These are phyloP conservation scores for Daldinia bambusicola DNA, from an alignment of 495 filamentous ascomycete genomes.

Conservation along the genomic window DNA sequence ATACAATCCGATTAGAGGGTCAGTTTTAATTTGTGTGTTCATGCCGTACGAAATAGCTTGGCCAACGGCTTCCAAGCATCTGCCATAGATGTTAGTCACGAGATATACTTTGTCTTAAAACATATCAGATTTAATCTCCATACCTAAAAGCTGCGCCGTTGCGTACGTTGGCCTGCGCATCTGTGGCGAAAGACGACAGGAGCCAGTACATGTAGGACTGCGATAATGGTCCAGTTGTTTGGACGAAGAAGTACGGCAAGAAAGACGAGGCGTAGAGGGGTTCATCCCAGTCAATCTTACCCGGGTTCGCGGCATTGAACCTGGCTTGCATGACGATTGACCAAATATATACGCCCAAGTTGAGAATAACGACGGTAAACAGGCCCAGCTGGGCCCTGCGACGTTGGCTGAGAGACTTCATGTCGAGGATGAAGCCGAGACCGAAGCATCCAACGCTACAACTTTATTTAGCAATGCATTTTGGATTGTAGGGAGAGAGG, in stretches of 20 bases:
- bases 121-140: neutral
- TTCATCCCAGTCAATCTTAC: conserved; percentile 41
- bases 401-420: conserved; percentile 38
- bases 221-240: conserved; percentile 39
- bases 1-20: conserved; percentile 38
- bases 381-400: conserved; percentile 38
- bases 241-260: conserved; percentile 43
- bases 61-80: conserved; percentile 38
- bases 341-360: conserved; percentile 41
- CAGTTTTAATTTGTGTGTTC: conserved; percentile 36
- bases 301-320: conserved; percentile 31
- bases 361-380: conserved; percentile 38
- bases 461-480: conserved; percentile 10
- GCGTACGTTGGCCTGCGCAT: conserved; percentile 36
- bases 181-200: conserved; percentile 39
- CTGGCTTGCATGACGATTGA: conserved; percentile 37
- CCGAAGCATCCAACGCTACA: conserved; percentile 37
- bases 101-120: neutral
- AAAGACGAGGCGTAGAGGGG: conserved; percentile 32
- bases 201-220: conserved; percentile 44
- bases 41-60: conserved; percentile 41
- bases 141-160: conserved; percentile 41
- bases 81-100: conserved; percentile 10
- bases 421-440: conserved; percentile 40
- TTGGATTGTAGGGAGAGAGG: neutral